phyloP scores from a whole-genome alignment of 441 rosid species.

The Pelargonium exstipulatum region DNA sequence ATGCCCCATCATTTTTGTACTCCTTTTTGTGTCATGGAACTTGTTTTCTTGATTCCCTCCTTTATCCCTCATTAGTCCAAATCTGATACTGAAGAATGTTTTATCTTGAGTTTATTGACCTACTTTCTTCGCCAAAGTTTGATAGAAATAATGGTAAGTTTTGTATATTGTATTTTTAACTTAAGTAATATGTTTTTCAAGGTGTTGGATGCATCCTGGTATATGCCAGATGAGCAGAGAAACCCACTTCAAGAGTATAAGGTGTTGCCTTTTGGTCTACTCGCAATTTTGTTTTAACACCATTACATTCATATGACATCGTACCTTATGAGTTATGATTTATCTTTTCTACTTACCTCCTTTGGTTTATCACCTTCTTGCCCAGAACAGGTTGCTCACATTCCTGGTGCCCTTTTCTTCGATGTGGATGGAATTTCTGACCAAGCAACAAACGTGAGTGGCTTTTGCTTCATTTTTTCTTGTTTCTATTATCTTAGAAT shows the following conservation, averaged over 20 bases:
- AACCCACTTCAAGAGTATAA: constrained; percentile 26
- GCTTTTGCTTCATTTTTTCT: constrained; percentile 1
- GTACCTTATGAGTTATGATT: not conserved
- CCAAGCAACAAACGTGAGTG: constrained; percentile 24
- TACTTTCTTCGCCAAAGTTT: not conserved
- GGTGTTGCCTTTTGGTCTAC: constrained; percentile 7
- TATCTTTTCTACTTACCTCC: not conserved
- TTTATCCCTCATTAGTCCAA: not conserved
- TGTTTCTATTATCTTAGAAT: not conserved
- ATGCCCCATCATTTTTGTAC: not conserved
- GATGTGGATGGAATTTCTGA: constrained; percentile 30
- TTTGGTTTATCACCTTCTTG: not conserved
- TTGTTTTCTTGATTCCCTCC: constrained; percentile 1
- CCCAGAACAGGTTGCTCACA: constrained; percentile 26
- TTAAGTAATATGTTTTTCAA: not conserved
- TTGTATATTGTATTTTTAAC: not conserved
- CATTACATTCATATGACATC: not conserved
- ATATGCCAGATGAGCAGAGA: constrained; percentile 8
- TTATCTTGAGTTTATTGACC: not conserved
- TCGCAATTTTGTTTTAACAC: not conserved
- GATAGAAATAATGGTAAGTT: not conserved
- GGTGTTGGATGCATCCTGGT: constrained; percentile 13
- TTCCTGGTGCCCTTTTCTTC: constrained; percentile 29
- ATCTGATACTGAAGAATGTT: not conserved
- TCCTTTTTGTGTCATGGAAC: not conserved